Percentiles rank a stretch among this genome's conserved stretches.
Evolutionary conservation across 2,329 filamentous ascomycete species (phyloP).

Genomic region (Penicillium sp.): DNA sequence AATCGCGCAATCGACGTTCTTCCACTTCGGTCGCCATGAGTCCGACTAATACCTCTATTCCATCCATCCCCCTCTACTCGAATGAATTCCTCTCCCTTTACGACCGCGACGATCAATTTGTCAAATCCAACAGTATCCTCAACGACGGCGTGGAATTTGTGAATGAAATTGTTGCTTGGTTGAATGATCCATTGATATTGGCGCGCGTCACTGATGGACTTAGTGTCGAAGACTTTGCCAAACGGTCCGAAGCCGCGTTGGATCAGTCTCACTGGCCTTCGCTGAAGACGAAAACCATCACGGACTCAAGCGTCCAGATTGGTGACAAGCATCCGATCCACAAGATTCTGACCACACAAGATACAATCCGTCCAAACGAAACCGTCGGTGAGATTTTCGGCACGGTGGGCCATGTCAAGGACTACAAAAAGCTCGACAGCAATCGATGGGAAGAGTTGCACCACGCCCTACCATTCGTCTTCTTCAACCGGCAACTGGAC

Average conservation of each 20-base stretch:
- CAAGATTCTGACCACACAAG: constrained; percentile 56
- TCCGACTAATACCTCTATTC: constrained; percentile 61
- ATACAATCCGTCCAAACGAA: constrained; percentile 49
- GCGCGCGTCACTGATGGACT: constrained; percentile 63
- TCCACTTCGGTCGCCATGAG: constrained; percentile 63
- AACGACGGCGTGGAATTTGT: constrained; percentile 73
- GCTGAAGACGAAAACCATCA: constrained; percentile 52
- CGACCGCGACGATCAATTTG: constrained; percentile 57
- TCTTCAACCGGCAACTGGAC: constrained; percentile 82
- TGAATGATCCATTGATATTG: constrained; percentile 68
- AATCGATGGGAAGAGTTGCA: constrained; percentile 65
- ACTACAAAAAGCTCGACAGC: constrained; percentile 63
- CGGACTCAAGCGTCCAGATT: constrained; percentile 47
- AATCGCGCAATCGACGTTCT: constrained; percentile 57
- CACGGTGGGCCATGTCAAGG: constrained; percentile 67
- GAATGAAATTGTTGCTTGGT: constrained; percentile 72
- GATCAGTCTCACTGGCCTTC: constrained; percentile 53
- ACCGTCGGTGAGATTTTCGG: constrained; percentile 73
- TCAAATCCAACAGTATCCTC: constrained; percentile 66
- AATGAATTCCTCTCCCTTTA: constrained; percentile 72
- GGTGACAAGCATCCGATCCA: constrained; percentile 63
- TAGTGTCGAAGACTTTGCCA: constrained; percentile 66
- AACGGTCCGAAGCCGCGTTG: constrained; percentile 53
- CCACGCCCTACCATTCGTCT: constrained; percentile 66
- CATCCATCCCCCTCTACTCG: constrained; percentile 68